Evolutionary conservation across 1,284 basidiomycete genomes (phyloP), one percentile per base, ranked within the genome.

Genomic region (Omphalotus olearius): DNA sequence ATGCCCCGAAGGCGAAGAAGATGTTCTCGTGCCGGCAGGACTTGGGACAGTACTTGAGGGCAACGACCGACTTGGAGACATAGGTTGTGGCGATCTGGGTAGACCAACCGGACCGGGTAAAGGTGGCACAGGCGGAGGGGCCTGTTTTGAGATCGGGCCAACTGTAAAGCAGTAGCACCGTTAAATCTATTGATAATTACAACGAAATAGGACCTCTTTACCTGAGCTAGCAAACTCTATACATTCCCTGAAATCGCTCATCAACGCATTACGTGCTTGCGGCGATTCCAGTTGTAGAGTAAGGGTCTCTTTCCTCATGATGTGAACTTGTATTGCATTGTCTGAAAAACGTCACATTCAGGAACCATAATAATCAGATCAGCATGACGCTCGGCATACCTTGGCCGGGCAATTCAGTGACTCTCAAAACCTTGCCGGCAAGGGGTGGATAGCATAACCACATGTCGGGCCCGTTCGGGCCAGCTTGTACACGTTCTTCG

Each of bases 381-480:
- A 17, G 17, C 23, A 36, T 23, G 28, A 13, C 10, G 39, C 18
- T 13, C 20, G 37, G 66, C 75, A 56, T 59, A 76, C 85, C 78
- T 73, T 75, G 74, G 39, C 76, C 81, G 51, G 76, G 71, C 4
- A 83, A 73, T 60, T 85, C 86, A 23, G 70, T 74, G n/a, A 87
- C 82, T 57, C 80, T 79, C 50, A 98, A 73, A 62, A 98, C 93
- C 66, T 98, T 98, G 4, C 94, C 95, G 6, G 97, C 89, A 47
- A 99, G 72, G 2, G 97, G 97, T 17, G 97, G 97, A 71, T 97
- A 99, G 57, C 89, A 82, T 47, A 99, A 73, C 85, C 88, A 93
- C 85, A 97, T 91, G 64, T 98, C 93, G 6, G 85, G 78, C 50
- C 83, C 83, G 54, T 76, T 76, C 26, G 72, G 70, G 6, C 71